Evolutionary conservation across 129 eudicot genomes (phyloP), one percentile per base, ranked within the genome.

Genomic region (Centaurea solstitialis): DNA sequence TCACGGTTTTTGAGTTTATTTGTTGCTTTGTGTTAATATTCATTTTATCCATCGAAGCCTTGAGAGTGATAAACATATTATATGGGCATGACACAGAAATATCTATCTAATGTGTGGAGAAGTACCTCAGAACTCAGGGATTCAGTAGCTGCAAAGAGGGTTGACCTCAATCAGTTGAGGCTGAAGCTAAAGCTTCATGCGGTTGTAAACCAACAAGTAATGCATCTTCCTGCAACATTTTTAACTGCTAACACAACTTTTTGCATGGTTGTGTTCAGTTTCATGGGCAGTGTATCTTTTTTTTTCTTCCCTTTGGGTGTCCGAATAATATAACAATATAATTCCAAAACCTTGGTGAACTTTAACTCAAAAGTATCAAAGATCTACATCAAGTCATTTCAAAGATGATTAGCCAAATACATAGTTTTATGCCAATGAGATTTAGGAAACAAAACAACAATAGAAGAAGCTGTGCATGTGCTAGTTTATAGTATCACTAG

Each of bases 181-280:
- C 86, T 91, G 72, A 90, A 87, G 86, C 79, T 88, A 81, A 91
- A 88, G 78, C 85, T 96, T 21, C 38, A 85, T 76, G 71, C 83
- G 6, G 83, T 88, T 72, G 79, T 93, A 80, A 78, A 83, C 66
- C 86, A 91, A 75, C 97, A 96, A 87, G 99, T 96, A 91, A 75
- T 78, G 72, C 61, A 21, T 76, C 47, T 71, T 66, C 65, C 45
- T 37, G 33, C 37, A 23, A 67, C 6, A 67, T 26, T 64, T 43
- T 62, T 64, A 64, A 64, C 28, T 64, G 12, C 12, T 64, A 64
- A 57, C 68, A 22, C 1, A 6, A n/a, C 24, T 17, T 59, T 59
- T 59, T 59, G 67, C 65, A 57, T 17, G 65, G 66, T 59, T 59
- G 9, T 59, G 23, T 59, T 59, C 23, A 59, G 6, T 5, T 59